These are phyloP conservation scores for Silene coronaria DNA, from an alignment of 179 eudicot species.

Conservation along the genomic window DNA sequence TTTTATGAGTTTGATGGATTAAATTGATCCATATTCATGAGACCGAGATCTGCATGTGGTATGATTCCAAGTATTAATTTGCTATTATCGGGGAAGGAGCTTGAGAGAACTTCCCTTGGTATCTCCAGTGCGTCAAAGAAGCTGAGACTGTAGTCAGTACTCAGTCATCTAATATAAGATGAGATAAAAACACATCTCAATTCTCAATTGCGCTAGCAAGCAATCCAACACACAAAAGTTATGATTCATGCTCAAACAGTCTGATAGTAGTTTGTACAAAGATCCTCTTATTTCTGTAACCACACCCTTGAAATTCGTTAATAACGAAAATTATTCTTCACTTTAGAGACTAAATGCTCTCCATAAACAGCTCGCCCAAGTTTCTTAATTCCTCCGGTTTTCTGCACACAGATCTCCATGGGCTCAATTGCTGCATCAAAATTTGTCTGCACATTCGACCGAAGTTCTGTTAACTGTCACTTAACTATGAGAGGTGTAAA, in stretches of 20 bases:
- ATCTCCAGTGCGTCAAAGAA: not conserved
- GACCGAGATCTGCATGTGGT: too few species aligned
- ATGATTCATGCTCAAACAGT: too few species aligned
- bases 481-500: not conserved
- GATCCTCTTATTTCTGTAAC: not conserved
- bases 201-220: too few species aligned
- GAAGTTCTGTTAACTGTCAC: not conserved
- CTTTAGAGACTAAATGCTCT: constrained; percentile 75
- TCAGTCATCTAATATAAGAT: not conserved
- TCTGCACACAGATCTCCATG: constrained; percentile 56
- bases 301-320: constrained; percentile 10
- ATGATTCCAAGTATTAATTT: too few species aligned
- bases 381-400: constrained; percentile 54
- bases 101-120: not conserved
- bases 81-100: too few species aligned
- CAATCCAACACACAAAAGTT: too few species aligned
- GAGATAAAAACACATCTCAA: not conserved
- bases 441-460: constrained; percentile 53
- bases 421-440: constrained; percentile 82
- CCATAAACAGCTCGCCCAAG: constrained; percentile 77
- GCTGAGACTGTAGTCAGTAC: not conserved
- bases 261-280: not conserved
- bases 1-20: too few species aligned
- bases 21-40: too few species aligned
- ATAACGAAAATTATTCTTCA: constrained; percentile 59